phyloP scores from a whole-genome alignment of 768 basidiomycete species.

The Termitomyces sp. region DNA sequence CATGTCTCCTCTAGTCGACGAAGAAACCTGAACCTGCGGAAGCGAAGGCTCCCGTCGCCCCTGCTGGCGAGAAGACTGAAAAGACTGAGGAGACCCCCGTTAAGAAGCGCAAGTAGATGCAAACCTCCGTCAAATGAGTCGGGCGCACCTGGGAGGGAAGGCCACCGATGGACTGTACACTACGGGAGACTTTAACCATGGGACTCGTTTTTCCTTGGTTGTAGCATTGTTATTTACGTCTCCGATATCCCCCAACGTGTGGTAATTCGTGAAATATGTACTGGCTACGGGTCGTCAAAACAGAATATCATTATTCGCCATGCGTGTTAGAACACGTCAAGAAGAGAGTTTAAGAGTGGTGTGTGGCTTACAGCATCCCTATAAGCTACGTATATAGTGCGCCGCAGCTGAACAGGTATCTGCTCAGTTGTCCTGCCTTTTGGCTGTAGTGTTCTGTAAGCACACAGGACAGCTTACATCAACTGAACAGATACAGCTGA shows the following conservation, averaged over 20 bases:
- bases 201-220: constrained; percentile 9
- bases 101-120: constrained; percentile 64
- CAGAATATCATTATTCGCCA: constrained; percentile 8
- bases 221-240: constrained; percentile 14
- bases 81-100: constrained; percentile 65
- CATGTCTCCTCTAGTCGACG: constrained; percentile 40
- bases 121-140: neutral
- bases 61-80: constrained; percentile 69
- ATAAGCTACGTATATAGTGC: too few relatives aligned
- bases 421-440: too few relatives aligned
- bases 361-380: too few relatives aligned
- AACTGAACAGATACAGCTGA: too few relatives aligned
- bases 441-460: too few relatives aligned
- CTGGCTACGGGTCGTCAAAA: constrained; percentile 14
- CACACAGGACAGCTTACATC: too few relatives aligned
- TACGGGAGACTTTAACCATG: constrained; percentile 11
- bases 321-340: too few relatives aligned
- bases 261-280: constrained; percentile 14
- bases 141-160: constrained; percentile 14
- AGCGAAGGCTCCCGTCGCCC: constrained; percentile 58
- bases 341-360: too few relatives aligned
- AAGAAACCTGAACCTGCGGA: constrained; percentile 77
- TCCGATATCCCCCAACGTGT: constrained; percentile 11
- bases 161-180: constrained; percentile 10
- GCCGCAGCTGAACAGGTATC: too few relatives aligned